A percentile compares a stretch with the other conserved stretches of the same genome.
phyloP scores from a whole-genome alignment of 805 yeast genomes.

The Zygotorulaspora danielsina region DNA sequence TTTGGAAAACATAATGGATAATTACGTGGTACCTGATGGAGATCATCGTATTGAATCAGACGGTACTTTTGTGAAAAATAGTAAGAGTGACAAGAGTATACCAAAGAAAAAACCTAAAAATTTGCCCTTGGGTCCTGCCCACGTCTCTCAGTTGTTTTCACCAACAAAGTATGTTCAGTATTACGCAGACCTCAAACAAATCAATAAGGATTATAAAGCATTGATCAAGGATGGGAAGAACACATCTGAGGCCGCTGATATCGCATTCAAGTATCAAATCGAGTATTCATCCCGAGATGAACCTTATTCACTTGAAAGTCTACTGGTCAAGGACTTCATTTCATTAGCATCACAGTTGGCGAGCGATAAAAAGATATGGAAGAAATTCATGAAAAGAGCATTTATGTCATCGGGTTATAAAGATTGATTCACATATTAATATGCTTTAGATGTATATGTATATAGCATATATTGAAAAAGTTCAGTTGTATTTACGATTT shows the following conservation, averaged over 20 bases:
- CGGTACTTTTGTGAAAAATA: constrained; percentile 22
- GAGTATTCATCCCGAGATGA: constrained; percentile 68
- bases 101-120: constrained; percentile 57
- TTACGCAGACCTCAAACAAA: constrained; percentile 55
- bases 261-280: constrained; percentile 52
- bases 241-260: constrained; percentile 47
- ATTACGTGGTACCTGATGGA: constrained; percentile 9
- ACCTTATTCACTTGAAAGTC: constrained; percentile 48
- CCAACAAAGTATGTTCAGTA: constrained; percentile 73
- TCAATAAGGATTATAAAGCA: constrained; percentile 42
- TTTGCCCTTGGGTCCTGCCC: constrained; percentile 69
- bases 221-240: constrained; percentile 54
- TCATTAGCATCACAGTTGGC: constrained; percentile 52
- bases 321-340: constrained; percentile 62
- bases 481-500: constrained; percentile 1
- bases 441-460: background rate
- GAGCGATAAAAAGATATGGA: constrained; percentile 52
- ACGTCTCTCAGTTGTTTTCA: constrained; percentile 62
- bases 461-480: background rate
- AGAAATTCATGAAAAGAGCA: constrained; percentile 49
- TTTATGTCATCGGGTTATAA: constrained; percentile 66
- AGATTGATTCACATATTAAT: constrained; percentile 24
- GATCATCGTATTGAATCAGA: constrained; percentile 15
- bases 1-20: constrained; percentile 38
- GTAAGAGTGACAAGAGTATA: constrained; percentile 50